A percentile compares a stretch with the other conserved stretches of the same genome.
Conservation (phyloP, 2,329 filamentous ascomycete species). For the Penicillium olsonii region DNA sequence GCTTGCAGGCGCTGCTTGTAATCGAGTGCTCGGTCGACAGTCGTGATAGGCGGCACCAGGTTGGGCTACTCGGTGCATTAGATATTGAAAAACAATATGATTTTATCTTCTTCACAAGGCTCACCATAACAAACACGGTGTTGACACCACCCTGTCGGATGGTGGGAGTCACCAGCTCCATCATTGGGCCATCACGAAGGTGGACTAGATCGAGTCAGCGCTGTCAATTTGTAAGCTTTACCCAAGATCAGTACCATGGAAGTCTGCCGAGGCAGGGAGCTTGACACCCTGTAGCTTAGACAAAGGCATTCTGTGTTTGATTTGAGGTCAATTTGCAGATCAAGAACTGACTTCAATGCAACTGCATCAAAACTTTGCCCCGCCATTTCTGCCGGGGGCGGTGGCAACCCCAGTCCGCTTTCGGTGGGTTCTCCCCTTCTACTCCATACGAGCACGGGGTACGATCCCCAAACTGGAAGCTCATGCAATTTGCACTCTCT, state of each 20-base stretch:
- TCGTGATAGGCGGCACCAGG: constrained; percentile 64
- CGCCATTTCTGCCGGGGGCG: constrained; percentile 31
- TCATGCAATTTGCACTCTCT: not conserved
- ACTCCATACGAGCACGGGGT: not conserved
- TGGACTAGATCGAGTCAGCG: constrained; percentile 53
- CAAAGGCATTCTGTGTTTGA: constrained; percentile 30
- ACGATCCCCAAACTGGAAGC: too few relatives aligned
- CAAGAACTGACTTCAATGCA: not conserved
- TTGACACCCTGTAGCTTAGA: constrained; percentile 42
- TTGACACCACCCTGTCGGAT: constrained; percentile 66
- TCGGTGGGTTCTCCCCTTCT: not conserved
- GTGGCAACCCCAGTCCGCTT: constrained; percentile 15
- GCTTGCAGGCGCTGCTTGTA: constrained; percentile 64
- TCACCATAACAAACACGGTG: constrained; percentile 59
- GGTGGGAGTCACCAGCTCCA: constrained; percentile 58
- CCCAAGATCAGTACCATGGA: constrained; percentile 49
- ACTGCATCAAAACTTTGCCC: constrained; percentile 20
- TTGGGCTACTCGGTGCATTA: constrained; percentile 56
- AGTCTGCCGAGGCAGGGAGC: constrained; percentile 66
- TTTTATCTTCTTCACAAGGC: constrained; percentile 6
- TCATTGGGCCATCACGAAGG: constrained; percentile 66
- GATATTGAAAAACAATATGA: constrained; percentile 30
- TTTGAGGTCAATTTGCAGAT: not conserved
- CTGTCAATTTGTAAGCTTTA: constrained; percentile 4
- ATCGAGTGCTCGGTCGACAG: constrained; percentile 62